phyloP scores from a whole-genome alignment of 2,329 filamentous ascomycete species.

The Corinectria fuckeliana region DNA sequence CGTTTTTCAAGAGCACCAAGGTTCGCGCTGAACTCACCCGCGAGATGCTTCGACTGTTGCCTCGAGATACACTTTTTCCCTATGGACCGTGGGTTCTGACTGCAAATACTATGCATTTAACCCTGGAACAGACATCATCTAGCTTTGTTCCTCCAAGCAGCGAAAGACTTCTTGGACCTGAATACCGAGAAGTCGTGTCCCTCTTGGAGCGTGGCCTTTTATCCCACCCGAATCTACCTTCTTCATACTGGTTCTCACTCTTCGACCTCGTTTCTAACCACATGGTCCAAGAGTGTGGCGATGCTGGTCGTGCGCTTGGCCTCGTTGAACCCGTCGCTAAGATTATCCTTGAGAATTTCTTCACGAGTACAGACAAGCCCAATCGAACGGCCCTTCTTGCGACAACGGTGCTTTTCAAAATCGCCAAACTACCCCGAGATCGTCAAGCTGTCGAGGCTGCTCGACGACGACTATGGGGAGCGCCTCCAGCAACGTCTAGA shows the following conservation, averaged over 20 bases:
- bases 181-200: constrained; percentile 73
- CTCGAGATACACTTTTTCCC: constrained; percentile 52
- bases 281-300: constrained; percentile 68
- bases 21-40: constrained; percentile 54
- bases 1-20: constrained; percentile 60
- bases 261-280: constrained; percentile 63
- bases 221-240: constrained; percentile 55
- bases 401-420: constrained; percentile 51
- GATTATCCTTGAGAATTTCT: constrained; percentile 49
- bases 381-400: constrained; percentile 42
- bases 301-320: constrained; percentile 68
- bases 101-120: constrained; percentile 52
- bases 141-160: constrained; percentile 32
- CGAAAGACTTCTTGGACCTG: constrained; percentile 63
- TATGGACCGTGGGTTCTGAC: constrained; percentile 60
- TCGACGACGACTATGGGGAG: constrained; percentile 68
- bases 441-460: constrained; percentile 69
- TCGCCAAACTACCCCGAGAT: constrained; percentile 63
- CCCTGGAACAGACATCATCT: constrained; percentile 46
- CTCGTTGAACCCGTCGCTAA: constrained; percentile 76
- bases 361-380: constrained; percentile 17
- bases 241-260: constrained; percentile 58
- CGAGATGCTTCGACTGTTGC: constrained; percentile 59
- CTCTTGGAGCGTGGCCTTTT: constrained; percentile 69
- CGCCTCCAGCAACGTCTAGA: constrained; percentile 36